Conservation (phyloP, 2,329 filamentous ascomycete species). For the Blumeria hordei region DNA sequence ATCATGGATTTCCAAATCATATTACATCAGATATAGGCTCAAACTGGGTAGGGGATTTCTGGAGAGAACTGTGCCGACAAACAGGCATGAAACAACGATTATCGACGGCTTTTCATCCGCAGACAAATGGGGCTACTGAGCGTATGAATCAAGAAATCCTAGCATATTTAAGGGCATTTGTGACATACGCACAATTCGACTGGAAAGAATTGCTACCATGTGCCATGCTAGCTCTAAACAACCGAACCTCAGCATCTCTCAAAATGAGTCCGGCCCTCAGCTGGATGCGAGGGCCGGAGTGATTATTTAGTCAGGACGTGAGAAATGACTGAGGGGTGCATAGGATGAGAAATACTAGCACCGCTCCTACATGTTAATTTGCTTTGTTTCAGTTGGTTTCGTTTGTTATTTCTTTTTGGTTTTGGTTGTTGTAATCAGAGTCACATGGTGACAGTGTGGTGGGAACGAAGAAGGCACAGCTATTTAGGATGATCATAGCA, state of each 20-base stretch:
- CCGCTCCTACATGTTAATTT: too few species aligned
- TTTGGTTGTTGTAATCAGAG: too few species aligned
- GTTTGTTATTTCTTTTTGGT: too few species aligned
- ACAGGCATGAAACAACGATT: background rate
- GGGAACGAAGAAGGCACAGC: too few species aligned
- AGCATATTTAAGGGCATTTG: background rate
- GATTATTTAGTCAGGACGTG: too few species aligned
- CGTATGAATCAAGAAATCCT: background rate
- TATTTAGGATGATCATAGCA: too few species aligned
- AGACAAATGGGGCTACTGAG: background rate
- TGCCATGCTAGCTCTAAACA: background rate
- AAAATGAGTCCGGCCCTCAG: background rate
- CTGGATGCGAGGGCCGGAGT: too few species aligned
- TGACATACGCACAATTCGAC: background rate
- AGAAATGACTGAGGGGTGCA: too few species aligned
- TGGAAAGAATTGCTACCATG: background rate
- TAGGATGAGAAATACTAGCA: too few species aligned
- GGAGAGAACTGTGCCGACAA: background rate
- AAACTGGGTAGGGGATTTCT: background rate
- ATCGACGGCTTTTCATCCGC: background rate
- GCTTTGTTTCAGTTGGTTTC: too few species aligned
- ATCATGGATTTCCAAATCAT: background rate
- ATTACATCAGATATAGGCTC: background rate
- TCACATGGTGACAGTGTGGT: too few species aligned
- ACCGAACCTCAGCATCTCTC: background rate